phyloP scores from a whole-genome alignment of 495 filamentous ascomycete genomes.

The Hypoxylon perforatum region DNA sequence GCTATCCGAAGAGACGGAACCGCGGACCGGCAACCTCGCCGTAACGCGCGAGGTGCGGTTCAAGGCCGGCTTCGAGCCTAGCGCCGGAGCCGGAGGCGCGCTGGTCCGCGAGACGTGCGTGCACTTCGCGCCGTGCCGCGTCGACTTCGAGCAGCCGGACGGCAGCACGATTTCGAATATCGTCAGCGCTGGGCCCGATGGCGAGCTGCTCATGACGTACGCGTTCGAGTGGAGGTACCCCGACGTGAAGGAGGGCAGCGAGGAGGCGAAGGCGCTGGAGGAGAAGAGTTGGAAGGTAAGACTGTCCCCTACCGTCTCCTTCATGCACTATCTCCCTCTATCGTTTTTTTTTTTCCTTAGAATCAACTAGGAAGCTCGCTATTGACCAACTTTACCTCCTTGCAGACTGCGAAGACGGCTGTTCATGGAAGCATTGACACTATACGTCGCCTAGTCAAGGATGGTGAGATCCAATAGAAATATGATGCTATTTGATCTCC shows the following conservation, averaged over 20 bases:
- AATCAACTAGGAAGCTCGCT: neutral
- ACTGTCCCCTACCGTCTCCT: neutral
- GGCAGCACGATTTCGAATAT: constrained; percentile 52
- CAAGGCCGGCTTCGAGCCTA: constrained; percentile 26
- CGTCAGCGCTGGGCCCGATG: constrained; percentile 44
- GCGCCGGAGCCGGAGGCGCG: neutral
- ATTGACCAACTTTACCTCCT: neutral
- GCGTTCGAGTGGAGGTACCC: constrained; percentile 54
- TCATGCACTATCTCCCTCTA: neutral
- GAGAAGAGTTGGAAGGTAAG: constrained; percentile 50
- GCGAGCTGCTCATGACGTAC: constrained; percentile 53
- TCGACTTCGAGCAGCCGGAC: constrained; percentile 52
- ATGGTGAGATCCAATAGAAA: constrained; percentile 44
- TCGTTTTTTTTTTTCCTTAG: neutral
- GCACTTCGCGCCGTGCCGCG: constrained; percentile 46
- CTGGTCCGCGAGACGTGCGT: constrained; percentile 44
- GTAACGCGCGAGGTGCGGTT: constrained; percentile 49
- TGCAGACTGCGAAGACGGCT: constrained; percentile 52
- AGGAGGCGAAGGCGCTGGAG: constrained; percentile 41
- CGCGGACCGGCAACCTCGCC: constrained; percentile 22
- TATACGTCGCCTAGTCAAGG: constrained; percentile 42
- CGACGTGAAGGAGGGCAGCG: constrained; percentile 44
- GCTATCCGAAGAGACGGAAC: constrained; percentile 35
- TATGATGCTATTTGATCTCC: neutral
- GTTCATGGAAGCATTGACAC: constrained; percentile 51